Conservation (phyloP, 1,284 basidiomycete species). For the Austroboletus rostrupii region DNA sequence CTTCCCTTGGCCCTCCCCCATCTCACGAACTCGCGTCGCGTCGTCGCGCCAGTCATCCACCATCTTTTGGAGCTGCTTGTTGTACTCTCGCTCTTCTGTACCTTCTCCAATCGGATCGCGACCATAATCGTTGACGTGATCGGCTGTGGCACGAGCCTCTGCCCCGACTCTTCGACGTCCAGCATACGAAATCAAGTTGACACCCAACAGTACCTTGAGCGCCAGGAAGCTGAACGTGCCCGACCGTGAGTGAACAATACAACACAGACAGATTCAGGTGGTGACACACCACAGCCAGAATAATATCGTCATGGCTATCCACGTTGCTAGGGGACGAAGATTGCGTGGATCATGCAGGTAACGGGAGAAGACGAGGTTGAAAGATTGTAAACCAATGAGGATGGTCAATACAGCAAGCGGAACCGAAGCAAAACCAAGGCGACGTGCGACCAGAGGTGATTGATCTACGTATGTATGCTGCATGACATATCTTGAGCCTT, state of each 20-base stretch:
- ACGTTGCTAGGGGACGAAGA: slow-evolving; percentile 51
- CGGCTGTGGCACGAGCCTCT: slow-evolving; percentile 69
- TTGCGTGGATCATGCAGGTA: slow-evolving; percentile 35
- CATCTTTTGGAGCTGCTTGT: slow-evolving; percentile 71
- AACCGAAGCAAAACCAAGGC: slow-evolving; percentile 90
- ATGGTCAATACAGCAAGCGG: slow-evolving; percentile 91
- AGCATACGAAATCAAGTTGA: slow-evolving; percentile 83
- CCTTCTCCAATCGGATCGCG: slow-evolving; percentile 85
- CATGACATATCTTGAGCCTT: slow-evolving; percentile 9
- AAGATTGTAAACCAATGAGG: slow-evolving; percentile 81
- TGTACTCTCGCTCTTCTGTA: slow-evolving; percentile 81
- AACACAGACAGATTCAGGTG: background rate
- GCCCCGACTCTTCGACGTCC: slow-evolving; percentile 70
- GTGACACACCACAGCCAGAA: slow-evolving; percentile 76
- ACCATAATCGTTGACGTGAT: slow-evolving; percentile 79
- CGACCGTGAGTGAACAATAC: background rate
- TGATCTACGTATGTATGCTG: slow-evolving; percentile 92
- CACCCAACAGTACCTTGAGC: slow-evolving; percentile 85
- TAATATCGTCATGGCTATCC: slow-evolving; percentile 61
- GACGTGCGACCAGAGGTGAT: slow-evolving; percentile 89
- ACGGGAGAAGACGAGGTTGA: slow-evolving; percentile 57
- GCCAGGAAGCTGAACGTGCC: slow-evolving; percentile 59
- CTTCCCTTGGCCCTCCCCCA: slow-evolving; percentile 46
- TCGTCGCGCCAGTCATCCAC: slow-evolving; percentile 71
- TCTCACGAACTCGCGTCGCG: slow-evolving; percentile 61